Percentiles rank a stretch among this genome's conserved stretches.
Evolutionary conservation across 257 asterid genomes (phyloP).

Genomic region (Paraleonurus japonicus): DNA sequence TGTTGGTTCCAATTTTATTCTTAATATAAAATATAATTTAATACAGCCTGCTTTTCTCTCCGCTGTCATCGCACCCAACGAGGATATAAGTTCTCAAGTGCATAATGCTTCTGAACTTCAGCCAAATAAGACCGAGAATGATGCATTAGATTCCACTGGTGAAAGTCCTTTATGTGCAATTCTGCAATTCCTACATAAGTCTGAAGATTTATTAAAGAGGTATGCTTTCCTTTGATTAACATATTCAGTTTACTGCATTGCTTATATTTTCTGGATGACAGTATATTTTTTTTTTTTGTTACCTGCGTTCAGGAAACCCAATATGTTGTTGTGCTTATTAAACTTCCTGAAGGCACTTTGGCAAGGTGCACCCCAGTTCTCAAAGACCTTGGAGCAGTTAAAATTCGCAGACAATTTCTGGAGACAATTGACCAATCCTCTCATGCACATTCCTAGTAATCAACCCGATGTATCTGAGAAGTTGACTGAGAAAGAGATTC

Average conservation of each 20-base stretch:
- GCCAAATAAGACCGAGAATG: conserved; percentile 36
- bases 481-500: conserved; percentile 41
- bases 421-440: conserved; percentile 58
- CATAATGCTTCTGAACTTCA: conserved; percentile 35
- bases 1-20: not conserved
- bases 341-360: conserved; percentile 83
- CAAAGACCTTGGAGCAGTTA: conserved; percentile 60
- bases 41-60: conserved; percentile 85
- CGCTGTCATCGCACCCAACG: conserved; percentile 48
- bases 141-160: conserved; percentile 36
- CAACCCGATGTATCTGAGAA: conserved; percentile 38
- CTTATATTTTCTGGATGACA: not conserved
- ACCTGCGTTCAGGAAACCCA: conserved; percentile 55
- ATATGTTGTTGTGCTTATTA: conserved; percentile 50
- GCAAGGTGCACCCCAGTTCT: conserved; percentile 90
- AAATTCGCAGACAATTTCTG: conserved; percentile 65
- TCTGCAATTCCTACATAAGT: conserved; percentile 49
- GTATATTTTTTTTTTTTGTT: conserved; percentile 19
- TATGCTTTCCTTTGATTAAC: conserved; percentile 23
- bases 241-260: conserved; percentile 10
- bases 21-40: not conserved
- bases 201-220: conserved; percentile 68
- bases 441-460: conserved; percentile 36
- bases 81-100: conserved; percentile 33
- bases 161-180: conserved; percentile 45